Evolutionary conservation across 352 stramenopile genomes (phyloP).

Genomic region (Pythium insidiosum): DNA sequence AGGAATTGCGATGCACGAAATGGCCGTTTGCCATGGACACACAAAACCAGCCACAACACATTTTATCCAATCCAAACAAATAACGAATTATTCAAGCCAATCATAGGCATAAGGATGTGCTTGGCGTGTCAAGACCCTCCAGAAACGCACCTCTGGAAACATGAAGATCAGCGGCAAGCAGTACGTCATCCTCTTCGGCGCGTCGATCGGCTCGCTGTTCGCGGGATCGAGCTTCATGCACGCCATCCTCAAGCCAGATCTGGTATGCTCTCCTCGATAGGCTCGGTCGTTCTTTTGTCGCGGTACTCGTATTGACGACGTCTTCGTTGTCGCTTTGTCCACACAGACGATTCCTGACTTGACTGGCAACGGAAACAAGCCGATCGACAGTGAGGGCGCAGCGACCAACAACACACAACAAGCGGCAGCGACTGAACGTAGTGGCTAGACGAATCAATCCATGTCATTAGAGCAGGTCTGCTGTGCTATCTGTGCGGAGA

Average conservation of each 20-base stretch:
- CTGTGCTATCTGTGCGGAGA: background rate
- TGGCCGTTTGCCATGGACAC: too few species aligned
- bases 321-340: slow-evolving; percentile 1
- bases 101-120: too few species aligned
- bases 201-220: slow-evolving; percentile 75
- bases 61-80: too few species aligned
- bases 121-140: too few species aligned
- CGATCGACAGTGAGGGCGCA: slow-evolving; percentile 11
- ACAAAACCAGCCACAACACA: background rate
- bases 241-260: slow-evolving; percentile 68
- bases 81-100: too few species aligned
- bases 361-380: slow-evolving; percentile 11
- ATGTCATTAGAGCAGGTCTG: too few species aligned
- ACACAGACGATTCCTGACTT: slow-evolving; percentile 43
- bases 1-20: too few species aligned
- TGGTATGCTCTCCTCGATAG: too few species aligned
- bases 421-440: background rate
- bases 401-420: background rate
- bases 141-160: too few species aligned
- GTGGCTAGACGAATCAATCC: too few species aligned
- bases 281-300: too few species aligned
- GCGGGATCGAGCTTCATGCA: slow-evolving; percentile 82
- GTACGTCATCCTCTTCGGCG: slow-evolving; percentile 62
- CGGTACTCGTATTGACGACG: background rate
- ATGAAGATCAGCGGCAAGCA: slow-evolving; percentile 70